Conservation (phyloP, 352 stramenopile species). For the Globisporangium acanthophoron region DNA sequence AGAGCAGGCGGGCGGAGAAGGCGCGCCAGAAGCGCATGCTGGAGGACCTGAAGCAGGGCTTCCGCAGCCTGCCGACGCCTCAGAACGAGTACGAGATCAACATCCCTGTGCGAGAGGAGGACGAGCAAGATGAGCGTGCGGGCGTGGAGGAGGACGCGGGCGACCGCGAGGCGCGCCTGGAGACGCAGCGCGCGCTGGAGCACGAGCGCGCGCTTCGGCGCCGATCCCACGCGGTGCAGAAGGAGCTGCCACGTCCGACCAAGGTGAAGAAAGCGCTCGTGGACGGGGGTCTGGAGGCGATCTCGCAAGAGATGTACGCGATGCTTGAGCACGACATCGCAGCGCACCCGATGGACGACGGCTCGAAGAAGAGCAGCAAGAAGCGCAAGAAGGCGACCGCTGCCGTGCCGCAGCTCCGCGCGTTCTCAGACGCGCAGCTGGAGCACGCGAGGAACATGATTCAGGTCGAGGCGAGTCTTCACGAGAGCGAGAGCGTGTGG, state of each 20-base stretch:
- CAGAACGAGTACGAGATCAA: slow-evolving; percentile 85
- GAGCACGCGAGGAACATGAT: slow-evolving; percentile 69
- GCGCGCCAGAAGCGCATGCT: slow-evolving; percentile 45
- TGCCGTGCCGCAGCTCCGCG: slow-evolving; percentile 21
- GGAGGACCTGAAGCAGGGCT: slow-evolving; percentile 56
- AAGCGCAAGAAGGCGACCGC: slow-evolving; percentile 49
- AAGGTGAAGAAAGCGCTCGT: slow-evolving; percentile 53
- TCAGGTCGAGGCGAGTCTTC: slow-evolving; percentile 68
- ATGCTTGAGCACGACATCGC: slow-evolving; percentile 61
- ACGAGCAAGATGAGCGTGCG: slow-evolving; percentile 13
- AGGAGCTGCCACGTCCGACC: slow-evolving; percentile 57
- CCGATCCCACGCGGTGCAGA: slow-evolving; percentile 62
- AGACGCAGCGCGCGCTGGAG: slow-evolving; percentile 38
- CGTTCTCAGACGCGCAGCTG: slow-evolving; percentile 63
- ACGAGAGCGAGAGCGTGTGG: slow-evolving; percentile 33
- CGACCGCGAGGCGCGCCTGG: slow-evolving; percentile 64
- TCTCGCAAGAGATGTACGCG: slow-evolving; percentile 58
- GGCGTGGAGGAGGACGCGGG: slow-evolving; percentile 65
- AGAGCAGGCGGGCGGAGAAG: slow-evolving; percentile 60
- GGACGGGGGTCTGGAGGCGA: slow-evolving; percentile 27
- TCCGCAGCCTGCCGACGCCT: slow-evolving; percentile 68
- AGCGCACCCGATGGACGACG: slow-evolving; percentile 35
- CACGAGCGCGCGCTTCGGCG: slow-evolving; percentile 55
- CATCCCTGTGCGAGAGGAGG: slow-evolving; percentile 48
- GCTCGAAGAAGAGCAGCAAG: slow-evolving; percentile 32